Evolutionary conservation across 768 basidiomycete species (phyloP).

Genomic region (Peribolospora baueri): DNA sequence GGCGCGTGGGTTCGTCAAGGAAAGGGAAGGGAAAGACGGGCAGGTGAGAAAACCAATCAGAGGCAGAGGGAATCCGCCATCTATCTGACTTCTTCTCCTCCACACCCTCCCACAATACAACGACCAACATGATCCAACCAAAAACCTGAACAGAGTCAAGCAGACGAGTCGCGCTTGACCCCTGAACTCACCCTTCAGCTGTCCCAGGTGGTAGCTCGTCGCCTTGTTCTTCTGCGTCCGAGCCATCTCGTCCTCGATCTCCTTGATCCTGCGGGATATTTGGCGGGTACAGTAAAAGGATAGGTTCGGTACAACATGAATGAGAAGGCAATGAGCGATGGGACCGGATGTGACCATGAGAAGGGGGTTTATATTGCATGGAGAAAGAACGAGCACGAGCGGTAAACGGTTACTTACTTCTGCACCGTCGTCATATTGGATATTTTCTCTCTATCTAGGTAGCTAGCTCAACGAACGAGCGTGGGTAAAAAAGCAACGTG

Average conservation of each 20-base stretch:
- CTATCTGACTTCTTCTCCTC: too few species aligned
- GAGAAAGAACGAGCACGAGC: background rate
- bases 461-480: too few species aligned
- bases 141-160: too few species aligned
- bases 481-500: too few species aligned
- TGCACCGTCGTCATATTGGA: slow-evolving; percentile 60
- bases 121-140: too few species aligned
- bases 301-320: slow-evolving; percentile 10
- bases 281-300: slow-evolving; percentile 2
- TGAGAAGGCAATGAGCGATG: slow-evolving; percentile 34
- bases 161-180: too few species aligned
- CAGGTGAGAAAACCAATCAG: background rate
- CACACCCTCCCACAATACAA: too few species aligned
- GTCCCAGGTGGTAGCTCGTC: slow-evolving; percentile 57
- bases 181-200: slow-evolving; percentile 39
- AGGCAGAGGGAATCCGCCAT: background rate
- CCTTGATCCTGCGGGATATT: slow-evolving; percentile 25
- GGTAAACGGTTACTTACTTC: slow-evolving; percentile 25
- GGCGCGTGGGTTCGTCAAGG: background rate
- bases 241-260: slow-evolving; percentile 80
- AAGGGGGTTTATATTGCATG: background rate
- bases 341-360: background rate
- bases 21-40: slow-evolving; percentile 8
- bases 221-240: slow-evolving; percentile 21
- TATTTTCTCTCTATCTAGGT: background rate